Percentiles rank a stretch among this genome's conserved stretches.
These are phyloP conservation scores for Boletus edulis DNA, from an alignment of 768 basidiomycete genomes.

Conservation along the genomic window DNA sequence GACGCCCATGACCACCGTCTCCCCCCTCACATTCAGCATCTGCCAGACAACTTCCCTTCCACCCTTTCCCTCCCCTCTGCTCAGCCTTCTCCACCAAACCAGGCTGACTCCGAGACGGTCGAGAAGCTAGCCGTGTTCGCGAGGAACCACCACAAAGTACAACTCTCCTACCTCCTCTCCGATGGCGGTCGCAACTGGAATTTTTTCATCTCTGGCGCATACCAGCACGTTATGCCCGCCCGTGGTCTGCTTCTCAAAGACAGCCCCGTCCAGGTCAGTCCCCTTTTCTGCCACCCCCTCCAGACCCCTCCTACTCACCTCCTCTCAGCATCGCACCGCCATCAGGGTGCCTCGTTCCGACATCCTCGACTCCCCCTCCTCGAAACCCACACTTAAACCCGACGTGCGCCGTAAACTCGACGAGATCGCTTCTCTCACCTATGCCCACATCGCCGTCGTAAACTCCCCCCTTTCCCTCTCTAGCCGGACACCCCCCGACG, in stretches of 20 bases:
- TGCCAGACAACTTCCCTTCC: constrained; percentile 31
- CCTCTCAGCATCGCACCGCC: constrained; percentile 68
- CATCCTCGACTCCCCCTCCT: constrained; percentile 82
- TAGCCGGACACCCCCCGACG: constrained; percentile 73
- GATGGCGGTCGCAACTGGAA: constrained; percentile 76
- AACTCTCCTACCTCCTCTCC: constrained; percentile 73
- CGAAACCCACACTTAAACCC: constrained; percentile 75
- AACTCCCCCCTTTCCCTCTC: constrained; percentile 78
- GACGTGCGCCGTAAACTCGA: constrained; percentile 86
- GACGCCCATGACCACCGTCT: constrained; percentile 56
- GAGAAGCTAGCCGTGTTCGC: constrained; percentile 78
- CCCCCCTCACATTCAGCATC: constrained; percentile 38
- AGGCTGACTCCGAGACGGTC: constrained; percentile 69
- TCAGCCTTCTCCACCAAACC: constrained; percentile 30
- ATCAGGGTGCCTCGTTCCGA: constrained; percentile 93
- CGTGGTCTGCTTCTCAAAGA: constrained; percentile 88
- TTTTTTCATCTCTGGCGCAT: constrained; percentile 86
- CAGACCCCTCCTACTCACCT: constrained; percentile 14
- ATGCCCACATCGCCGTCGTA: constrained; percentile 91
- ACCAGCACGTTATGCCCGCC: constrained; percentile 90
- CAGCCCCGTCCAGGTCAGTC: constrained; percentile 74
- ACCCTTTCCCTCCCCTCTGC: constrained; percentile 39
- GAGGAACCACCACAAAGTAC: constrained; percentile 77
- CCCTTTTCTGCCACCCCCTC: background rate
- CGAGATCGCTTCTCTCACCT: constrained; percentile 90